Percentiles rank a stretch among this genome's conserved stretches.
These are phyloP conservation scores for Discostella pseudostelligera DNA, from an alignment of 108 stramenopile species.

Conservation along the genomic window DNA sequence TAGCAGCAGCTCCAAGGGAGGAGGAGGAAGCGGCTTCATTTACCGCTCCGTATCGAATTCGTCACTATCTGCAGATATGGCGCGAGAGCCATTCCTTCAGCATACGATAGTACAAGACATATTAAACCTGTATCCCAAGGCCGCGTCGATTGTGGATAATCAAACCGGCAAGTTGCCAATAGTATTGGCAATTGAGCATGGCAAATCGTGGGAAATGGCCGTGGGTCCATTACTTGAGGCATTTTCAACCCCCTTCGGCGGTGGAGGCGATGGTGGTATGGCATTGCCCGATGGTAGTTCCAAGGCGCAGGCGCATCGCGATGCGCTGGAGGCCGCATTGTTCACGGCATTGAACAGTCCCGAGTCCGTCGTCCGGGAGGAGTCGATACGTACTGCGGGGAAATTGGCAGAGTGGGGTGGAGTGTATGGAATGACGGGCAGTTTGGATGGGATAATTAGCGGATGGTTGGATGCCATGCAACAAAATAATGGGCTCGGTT, in stretches of 20 bases:
- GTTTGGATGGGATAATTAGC: constrained; percentile 35
- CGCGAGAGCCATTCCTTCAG: constrained; percentile 22
- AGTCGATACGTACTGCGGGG: constrained; percentile 38
- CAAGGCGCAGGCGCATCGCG: constrained; percentile 20
- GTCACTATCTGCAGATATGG: constrained; percentile 16
- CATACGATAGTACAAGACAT: constrained; percentile 46
- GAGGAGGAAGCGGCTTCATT: neutral
- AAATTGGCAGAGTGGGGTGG: constrained; percentile 46
- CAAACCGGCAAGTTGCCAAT: constrained; percentile 49
- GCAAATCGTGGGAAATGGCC: constrained; percentile 50
- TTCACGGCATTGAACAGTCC: constrained; percentile 19
- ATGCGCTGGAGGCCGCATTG: constrained; percentile 37
- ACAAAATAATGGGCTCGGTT: neutral
- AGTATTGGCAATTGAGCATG: constrained; percentile 50
- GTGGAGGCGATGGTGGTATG: constrained; percentile 45
- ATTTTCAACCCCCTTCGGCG: constrained; percentile 39
- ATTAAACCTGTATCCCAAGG: constrained; percentile 39
- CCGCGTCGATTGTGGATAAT: constrained; percentile 36
- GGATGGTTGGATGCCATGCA: constrained; percentile 26
- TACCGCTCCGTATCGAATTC: constrained; percentile 8
- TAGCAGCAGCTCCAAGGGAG: neutral
- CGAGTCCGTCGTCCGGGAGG: constrained; percentile 23
- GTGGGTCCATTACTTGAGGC: constrained; percentile 46
- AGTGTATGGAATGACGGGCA: constrained; percentile 31
- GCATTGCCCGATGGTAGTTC: constrained; percentile 40